phyloP scores from a whole-genome alignment of 345 rosid species.

The Salix exigua region DNA sequence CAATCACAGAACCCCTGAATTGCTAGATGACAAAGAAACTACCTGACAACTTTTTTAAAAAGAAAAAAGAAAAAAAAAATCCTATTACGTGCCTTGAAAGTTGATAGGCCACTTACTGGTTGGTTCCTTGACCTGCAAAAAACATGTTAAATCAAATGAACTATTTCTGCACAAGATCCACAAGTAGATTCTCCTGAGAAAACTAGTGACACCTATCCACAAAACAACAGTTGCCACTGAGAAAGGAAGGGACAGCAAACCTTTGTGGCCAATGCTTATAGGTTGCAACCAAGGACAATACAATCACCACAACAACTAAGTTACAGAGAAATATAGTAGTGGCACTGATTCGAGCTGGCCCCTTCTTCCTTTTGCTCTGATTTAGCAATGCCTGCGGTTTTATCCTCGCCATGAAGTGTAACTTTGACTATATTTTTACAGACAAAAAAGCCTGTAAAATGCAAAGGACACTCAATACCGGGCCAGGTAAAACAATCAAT shows the following conservation, averaged over 20 bases:
- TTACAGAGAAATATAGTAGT: slow-evolving; percentile 49
- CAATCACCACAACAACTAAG: slow-evolving; percentile 41
- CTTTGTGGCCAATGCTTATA: slow-evolving; percentile 65
- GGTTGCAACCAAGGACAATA: slow-evolving; percentile 45
- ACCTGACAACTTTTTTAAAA: neutral
- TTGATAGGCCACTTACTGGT: slow-evolving; percentile 25
- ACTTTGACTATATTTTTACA: neutral
- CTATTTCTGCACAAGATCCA: neutral
- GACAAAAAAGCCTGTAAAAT: neutral
- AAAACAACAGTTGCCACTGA: neutral
- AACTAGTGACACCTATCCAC: neutral
- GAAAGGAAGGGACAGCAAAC: slow-evolving; percentile 29
- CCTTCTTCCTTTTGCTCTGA: slow-evolving; percentile 85
- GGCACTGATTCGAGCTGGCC: slow-evolving; percentile 55
- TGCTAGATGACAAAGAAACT: neutral
- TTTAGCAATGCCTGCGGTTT: slow-evolving; percentile 73
- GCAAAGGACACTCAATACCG: neutral
- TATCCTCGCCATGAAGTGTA: slow-evolving; percentile 62
- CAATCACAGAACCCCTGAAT: neutral
- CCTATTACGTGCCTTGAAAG: slow-evolving; percentile 37
- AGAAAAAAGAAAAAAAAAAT: neutral
- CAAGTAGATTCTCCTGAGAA: neutral
- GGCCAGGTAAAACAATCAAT: neutral
- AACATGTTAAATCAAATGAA: slow-evolving; percentile 17
- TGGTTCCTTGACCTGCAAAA: slow-evolving; percentile 35